Evolutionary conservation across 495 filamentous ascomycete species (phyloP).

Genomic region (Stereocaulon alpinum): DNA sequence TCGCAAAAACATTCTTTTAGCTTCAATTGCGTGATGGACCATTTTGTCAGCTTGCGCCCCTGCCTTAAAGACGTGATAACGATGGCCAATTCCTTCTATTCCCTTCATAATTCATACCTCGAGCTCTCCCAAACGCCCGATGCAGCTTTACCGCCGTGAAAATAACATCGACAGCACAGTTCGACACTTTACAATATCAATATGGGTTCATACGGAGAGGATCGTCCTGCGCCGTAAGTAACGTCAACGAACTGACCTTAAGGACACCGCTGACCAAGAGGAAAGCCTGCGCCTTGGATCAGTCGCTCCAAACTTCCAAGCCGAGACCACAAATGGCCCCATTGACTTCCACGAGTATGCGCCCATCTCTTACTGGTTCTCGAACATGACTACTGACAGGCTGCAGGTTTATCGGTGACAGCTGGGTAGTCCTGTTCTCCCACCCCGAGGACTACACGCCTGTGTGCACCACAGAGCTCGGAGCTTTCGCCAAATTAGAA

Average conservation of each 20-base stretch:
- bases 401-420: constrained; percentile 69
- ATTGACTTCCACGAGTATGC: constrained; percentile 83
- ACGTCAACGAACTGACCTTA: not conserved
- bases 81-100: not conserved
- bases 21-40: constrained; percentile 17
- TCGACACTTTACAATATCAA: not conserved
- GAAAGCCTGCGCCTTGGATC: constrained; percentile 75
- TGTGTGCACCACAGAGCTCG: constrained; percentile 95
- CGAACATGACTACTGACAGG: not conserved
- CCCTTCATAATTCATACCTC: not conserved
- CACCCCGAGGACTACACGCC: constrained; percentile 63
- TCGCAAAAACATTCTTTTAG: not conserved
- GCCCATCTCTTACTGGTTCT: not conserved
- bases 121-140: no score
- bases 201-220: constrained; percentile 15
- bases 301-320: constrained; percentile 85
- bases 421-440: constrained; percentile 93
- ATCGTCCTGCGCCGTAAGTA: constrained; percentile 23
- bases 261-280: constrained; percentile 1
- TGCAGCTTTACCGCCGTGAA: not conserved
- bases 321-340: constrained; percentile 78
- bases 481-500: constrained; percentile 92
- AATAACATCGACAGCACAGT: not conserved
- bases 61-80: not conserved
- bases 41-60: not conserved